Base-by-base conservation (phyloP, 2,329 filamentous ascomycete species). In the Daldinia eschscholtzii region DNA sequence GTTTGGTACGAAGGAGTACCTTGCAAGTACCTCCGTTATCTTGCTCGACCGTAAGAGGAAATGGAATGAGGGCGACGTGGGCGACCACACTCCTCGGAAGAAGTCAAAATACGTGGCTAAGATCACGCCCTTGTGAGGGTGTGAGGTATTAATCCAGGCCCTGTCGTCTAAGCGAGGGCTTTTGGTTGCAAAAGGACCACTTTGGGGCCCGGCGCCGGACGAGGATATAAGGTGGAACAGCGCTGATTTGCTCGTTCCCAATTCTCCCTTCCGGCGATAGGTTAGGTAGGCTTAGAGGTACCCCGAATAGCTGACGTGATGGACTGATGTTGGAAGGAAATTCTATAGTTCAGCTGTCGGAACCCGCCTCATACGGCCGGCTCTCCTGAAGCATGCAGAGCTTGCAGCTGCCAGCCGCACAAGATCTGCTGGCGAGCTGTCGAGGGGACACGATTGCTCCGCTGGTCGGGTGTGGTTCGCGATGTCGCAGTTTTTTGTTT, bases 101-200 rank as follows among this genome's bases (percentile, higher is more conserved):
- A 70, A 70, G 67, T 65, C 64, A 65, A 64, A 53, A 55, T 33
- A 66, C 52, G 57, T 72, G 68, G 68, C 65, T 72, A 72, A 71
- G 65, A 71, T 69, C 70, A 72, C 70, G 60, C 70, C 70, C 70
- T 72, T 57, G 57, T 61, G 67, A 68, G 70, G 68, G 70, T 72
- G 70, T 71, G 65, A 67, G 68, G 65, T 68, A 71, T 72, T 70
- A 72, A 72, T 65, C 58, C 60, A 66, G 62, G 64, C 70, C 70
- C 70, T 70, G 67, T 70, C 59, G 58, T 70, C 67, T 72, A 72
- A 70, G 70, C 70, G 70, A 72, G 70, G 64, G 64, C 50, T 70
- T 9, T 60, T 65, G 48, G 70, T 72, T 68, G 67, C 70, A 72
- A 67, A 65, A 68, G 70, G 48, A 64, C 70, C 70, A 68, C 67